Conservation (phyloP, 2,329 filamentous ascomycete species). For the Scytalidium lignicola region DNA sequence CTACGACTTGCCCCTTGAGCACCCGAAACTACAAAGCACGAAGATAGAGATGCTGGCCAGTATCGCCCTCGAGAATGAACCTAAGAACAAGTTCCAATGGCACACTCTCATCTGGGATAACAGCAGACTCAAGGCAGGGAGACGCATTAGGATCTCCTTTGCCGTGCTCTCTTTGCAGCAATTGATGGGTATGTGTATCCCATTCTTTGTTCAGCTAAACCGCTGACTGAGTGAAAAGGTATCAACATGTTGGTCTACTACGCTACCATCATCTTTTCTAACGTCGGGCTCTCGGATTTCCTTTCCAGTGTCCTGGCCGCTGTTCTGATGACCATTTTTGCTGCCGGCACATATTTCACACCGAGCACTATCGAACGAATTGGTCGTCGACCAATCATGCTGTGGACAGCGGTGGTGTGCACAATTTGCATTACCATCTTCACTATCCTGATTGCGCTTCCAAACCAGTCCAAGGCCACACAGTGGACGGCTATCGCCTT, state of each 20-base stretch:
- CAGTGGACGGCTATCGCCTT: conserved; percentile 9
- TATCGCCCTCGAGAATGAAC: conserved; percentile 19
- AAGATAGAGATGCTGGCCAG: conserved; percentile 21
- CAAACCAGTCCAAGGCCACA: conserved; percentile 5
- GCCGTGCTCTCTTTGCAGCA: conserved; percentile 23
- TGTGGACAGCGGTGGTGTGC: conserved; percentile 9
- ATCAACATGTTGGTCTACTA: conserved; percentile 30
- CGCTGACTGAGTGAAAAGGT: conserved; percentile 12
- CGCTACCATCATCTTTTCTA: conserved; percentile 24
- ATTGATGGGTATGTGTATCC: conserved; percentile 5
- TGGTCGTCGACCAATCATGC: conserved; percentile 20
- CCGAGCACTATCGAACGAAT: conserved; percentile 26
- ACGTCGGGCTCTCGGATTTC: conserved; percentile 22
- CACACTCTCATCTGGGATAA: conserved; percentile 27
- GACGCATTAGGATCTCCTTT: conserved; percentile 32
- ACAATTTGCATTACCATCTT: conserved; percentile 5
- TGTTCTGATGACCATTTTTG: conserved; percentile 24
- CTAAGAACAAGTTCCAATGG: conserved; percentile 23
- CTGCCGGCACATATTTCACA: conserved; percentile 20
- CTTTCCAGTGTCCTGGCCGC: conserved; percentile 20
- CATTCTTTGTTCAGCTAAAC: too few species aligned
- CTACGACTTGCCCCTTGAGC: conserved; percentile 3
- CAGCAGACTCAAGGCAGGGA: conserved; percentile 28
- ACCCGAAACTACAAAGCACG: conserved; percentile 14
- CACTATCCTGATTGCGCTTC: conserved; percentile 4